These are phyloP conservation scores for Phaseolus lunatus DNA, from an alignment of 306 rosid species.

Conservation along the genomic window DNA sequence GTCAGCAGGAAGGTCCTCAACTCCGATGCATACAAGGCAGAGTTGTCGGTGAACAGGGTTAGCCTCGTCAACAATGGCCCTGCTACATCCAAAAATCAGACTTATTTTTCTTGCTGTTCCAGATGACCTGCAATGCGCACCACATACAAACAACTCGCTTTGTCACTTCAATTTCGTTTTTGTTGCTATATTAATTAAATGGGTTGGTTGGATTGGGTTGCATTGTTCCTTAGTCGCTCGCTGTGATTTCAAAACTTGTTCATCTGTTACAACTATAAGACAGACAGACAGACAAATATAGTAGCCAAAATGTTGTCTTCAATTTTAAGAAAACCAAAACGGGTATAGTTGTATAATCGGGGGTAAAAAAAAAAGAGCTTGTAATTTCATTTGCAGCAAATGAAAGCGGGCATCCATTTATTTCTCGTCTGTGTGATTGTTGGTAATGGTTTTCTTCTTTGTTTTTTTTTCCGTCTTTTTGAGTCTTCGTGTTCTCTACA, in stretches of 20 bases:
- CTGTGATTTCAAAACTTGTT: conserved; percentile 41
- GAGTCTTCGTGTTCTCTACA: neutral
- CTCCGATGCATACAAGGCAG: conserved; percentile 93
- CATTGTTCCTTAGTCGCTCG: conserved; percentile 23
- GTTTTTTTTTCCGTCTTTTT: neutral
- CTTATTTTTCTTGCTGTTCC: conserved; percentile 83
- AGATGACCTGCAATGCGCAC: conserved; percentile 47
- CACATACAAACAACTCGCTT: conserved; percentile 12
- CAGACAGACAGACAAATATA: conserved; percentile 43
- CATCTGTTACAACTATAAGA: conserved; percentile 51
- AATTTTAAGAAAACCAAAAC: conserved; percentile 42
- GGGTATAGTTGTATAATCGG: conserved; percentile 46
- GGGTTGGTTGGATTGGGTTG: conserved; percentile 21
- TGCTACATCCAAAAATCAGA: conserved; percentile 57
- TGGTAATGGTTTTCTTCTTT: no score
- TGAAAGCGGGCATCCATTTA: conserved; percentile 42
- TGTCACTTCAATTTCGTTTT: conserved; percentile 45
- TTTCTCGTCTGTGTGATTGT: neutral
- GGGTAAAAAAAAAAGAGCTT: conserved; percentile 30
- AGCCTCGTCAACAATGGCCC: conserved; percentile 78
- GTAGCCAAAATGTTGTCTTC: conserved; percentile 45
- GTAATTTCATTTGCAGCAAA: conserved; percentile 49
- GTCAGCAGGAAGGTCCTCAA: conserved; percentile 93
- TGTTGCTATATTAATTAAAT: conserved; percentile 42
- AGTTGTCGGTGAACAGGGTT: conserved; percentile 86